Conservation (phyloP, 345 rosid species). For the Melastoma malabathricum region DNA sequence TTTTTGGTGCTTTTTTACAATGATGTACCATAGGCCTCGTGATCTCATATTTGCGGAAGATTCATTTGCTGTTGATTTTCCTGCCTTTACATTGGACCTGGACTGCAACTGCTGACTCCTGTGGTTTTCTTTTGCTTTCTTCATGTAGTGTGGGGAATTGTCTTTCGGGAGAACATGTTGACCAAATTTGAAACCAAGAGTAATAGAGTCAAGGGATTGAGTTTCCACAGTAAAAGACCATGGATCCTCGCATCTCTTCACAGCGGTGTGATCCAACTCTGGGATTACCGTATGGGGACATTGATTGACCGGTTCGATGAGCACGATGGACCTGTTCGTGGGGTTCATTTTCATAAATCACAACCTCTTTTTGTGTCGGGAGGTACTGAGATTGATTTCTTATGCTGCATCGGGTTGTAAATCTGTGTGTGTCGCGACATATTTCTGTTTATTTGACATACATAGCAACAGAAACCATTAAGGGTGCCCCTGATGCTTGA, state of each 20-base stretch:
- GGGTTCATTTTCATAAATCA: conserved; percentile 83
- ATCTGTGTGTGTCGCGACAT: no score
- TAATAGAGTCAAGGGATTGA: conserved; percentile 91
- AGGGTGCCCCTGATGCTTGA: no score
- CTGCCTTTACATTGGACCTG: no score
- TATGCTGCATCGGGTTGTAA: background rate
- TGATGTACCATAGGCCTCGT: no score
- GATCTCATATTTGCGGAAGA: no score
- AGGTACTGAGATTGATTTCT: conserved; percentile 25
- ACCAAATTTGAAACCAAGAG: conserved; percentile 98
- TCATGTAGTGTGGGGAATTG: no score
- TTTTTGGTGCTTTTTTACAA: background rate
- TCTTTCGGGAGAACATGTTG: conserved; percentile 39
- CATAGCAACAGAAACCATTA: no score
- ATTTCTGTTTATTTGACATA: no score
- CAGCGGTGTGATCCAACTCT: conserved; percentile 97
- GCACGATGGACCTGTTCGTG: conserved; percentile 98
- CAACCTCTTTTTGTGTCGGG: conserved; percentile 96
- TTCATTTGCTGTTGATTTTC: no score
- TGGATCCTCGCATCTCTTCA: conserved; percentile 98
- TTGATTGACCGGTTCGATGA: conserved; percentile 86
- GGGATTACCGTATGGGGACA: conserved; percentile 99
- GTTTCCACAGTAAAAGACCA: conserved; percentile 88
- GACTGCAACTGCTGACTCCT: no score
- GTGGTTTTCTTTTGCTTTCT: no score